Base-by-base conservation (phyloP, 768 basidiomycete species). In the Melanogaster broomeanus region DNA sequence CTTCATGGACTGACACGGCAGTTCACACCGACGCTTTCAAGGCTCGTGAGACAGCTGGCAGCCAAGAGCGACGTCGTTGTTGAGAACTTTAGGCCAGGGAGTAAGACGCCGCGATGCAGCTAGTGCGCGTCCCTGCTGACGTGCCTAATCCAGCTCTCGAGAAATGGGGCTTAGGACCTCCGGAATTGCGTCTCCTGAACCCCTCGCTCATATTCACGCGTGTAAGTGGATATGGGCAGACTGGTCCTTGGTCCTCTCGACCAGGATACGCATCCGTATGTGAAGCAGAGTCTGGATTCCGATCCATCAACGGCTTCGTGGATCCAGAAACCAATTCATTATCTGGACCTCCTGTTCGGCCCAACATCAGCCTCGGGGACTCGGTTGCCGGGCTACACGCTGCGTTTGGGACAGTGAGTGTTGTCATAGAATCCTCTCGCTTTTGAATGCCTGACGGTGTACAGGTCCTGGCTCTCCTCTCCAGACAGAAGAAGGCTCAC, bases 201-300 rank as follows among this genome's bases (percentile, higher is more conserved):
- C 88, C 92, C 0, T 85, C 84, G 46, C 78, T 98, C 51, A 90
- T 98, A 60, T 94, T 91, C 63, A 96, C 93, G 7, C 91, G 94
- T 55, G 83, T 88, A 19, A 85, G 84, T 55, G 86, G 87, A 8
- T 88, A 87, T 56, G 86, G 87, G 3, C 87, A 88, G 59, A 87
- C 84, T 0, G 87, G 86, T 2, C 85, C 87, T 19, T 88, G 85
- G 86, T 77, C 83, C 0, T 75, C 79, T 18, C 78, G 84, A 11
- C 85, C 85, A 6, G 85, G 87, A 18, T 88, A 84, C 54, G 85
- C 87, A 3, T 84, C 86, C 5, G 85, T 88, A 3, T 88, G 86
- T 56, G 87, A 88, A 69, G 86, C 85, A 0, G 85, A 88, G 53
- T 83, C 85, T 3, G 85, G 87, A 3, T 88, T 88, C 64, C 76